These are phyloP conservation scores for Tausonia pullulans DNA, from an alignment of 1,284 basidiomycete species.

Conservation along the genomic window DNA sequence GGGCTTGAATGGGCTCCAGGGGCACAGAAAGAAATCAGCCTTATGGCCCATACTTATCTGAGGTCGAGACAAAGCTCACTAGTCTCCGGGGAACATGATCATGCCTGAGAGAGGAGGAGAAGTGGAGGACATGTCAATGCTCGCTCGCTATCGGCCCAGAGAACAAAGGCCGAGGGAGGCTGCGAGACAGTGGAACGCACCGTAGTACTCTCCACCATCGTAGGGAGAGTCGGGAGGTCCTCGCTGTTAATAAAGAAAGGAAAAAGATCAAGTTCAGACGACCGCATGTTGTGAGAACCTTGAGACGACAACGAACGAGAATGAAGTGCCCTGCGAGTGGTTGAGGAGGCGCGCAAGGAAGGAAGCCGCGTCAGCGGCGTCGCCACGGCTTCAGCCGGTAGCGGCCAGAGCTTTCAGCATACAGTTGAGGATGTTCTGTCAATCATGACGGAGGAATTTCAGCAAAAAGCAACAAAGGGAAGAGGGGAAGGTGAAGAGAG, in stretches of 20 bases:
- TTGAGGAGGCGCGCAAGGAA: conserved; percentile 11
- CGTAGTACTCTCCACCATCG: conserved; percentile 87
- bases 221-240: conserved; percentile 88
- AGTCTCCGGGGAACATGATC: conserved; percentile 78
- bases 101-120: conserved; percentile 34
- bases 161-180: no score
- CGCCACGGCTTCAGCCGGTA: background rate
- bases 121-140: no score
- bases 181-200: conserved; percentile 26
- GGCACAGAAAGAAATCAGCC: no score
- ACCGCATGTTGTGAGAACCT: background rate
- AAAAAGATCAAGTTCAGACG: conserved; percentile 4
- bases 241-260: conserved; percentile 43
- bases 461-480: background rate
- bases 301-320: conserved; percentile 47
- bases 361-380: conserved; percentile 2
- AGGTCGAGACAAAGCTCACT: conserved; percentile 26
- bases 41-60: background rate
- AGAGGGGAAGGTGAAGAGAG: background rate
- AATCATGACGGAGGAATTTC: background rate
- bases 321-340: conserved; percentile 67
- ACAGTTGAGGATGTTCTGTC: conserved; percentile 43
- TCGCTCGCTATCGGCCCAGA: no score
- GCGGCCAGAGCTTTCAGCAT: conserved; percentile 25
- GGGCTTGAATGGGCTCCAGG: conserved; percentile 57